Conservation (phyloP, 2,329 filamentous ascomycete genomes). For the Penicillium sp. region DNA sequence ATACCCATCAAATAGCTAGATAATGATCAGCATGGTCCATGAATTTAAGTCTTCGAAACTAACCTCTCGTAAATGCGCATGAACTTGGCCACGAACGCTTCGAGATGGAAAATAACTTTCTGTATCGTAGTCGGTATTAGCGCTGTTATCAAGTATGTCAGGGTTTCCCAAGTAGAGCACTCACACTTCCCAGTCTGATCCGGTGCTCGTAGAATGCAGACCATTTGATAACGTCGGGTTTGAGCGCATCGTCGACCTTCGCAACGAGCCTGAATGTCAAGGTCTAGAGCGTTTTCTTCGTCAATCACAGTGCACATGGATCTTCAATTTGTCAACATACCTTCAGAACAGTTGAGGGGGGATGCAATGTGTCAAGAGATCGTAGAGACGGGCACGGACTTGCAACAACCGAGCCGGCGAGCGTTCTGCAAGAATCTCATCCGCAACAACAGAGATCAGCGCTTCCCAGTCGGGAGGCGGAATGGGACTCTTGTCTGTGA, state of each 20-base stretch:
- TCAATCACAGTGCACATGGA: neutral
- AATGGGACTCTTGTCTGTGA: constrained; percentile 82
- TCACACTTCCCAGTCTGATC: constrained; percentile 74
- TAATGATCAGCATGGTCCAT: constrained; percentile 41
- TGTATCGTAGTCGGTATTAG: constrained; percentile 22
- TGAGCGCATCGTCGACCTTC: constrained; percentile 83
- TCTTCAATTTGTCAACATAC: constrained; percentile 30
- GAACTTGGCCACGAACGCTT: constrained; percentile 98
- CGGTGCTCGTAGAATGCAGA: constrained; percentile 96
- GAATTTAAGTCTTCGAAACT: constrained; percentile 17
- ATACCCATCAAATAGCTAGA: constrained; percentile 65
- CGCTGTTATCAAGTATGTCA: neutral
- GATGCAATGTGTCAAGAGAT: constrained; percentile 95
- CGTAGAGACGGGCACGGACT: constrained; percentile 92
- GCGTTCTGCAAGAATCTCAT: constrained; percentile 89
- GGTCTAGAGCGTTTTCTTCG: constrained; percentile 46
- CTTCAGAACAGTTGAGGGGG: constrained; percentile 93
- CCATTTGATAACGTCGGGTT: constrained; percentile 92
- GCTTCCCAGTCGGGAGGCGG: constrained; percentile 97
- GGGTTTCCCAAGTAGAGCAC: constrained; percentile 17
- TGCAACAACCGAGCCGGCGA: constrained; percentile 85
- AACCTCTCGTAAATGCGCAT: constrained; percentile 95
- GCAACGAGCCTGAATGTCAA: constrained; percentile 90
- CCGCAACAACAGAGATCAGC: constrained; percentile 82
- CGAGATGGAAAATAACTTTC: constrained; percentile 97